These are phyloP conservation scores for Exophiala mesophila DNA, from an alignment of 2,329 filamentous ascomycete species.

Conservation along the genomic window DNA sequence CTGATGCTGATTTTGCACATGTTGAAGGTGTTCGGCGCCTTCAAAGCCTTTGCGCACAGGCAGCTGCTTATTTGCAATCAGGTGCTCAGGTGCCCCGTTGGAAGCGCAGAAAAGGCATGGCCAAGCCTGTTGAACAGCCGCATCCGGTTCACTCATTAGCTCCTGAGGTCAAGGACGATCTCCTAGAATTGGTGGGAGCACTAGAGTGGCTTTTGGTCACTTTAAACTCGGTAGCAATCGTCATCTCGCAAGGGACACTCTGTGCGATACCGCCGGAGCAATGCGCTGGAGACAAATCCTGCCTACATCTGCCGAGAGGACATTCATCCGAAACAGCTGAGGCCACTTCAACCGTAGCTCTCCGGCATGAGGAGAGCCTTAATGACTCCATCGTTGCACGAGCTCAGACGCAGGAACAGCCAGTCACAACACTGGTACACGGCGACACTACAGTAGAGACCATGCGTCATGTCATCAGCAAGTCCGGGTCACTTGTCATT, in stretches of 20 bases:
- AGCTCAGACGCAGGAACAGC: neutral
- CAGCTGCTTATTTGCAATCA: neutral
- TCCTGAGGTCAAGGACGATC: neutral
- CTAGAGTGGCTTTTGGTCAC: slow-evolving; percentile 2
- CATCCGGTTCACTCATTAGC: too few relatives aligned
- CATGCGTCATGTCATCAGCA: neutral
- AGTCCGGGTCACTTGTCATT: neutral
- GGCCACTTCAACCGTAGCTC: neutral
- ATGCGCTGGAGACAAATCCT: neutral
- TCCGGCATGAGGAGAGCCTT: neutral
- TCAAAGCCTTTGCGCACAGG: neutral
- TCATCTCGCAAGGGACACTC: neutral
- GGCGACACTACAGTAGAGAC: neutral
- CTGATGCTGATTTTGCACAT: slow-evolving; percentile 1
- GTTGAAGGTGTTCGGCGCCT: slow-evolving; percentile 3
- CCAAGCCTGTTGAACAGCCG: neutral
- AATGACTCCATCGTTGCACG: neutral
- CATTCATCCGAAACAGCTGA: neutral
- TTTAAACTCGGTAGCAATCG: neutral
- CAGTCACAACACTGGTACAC: slow-evolving; percentile 1
- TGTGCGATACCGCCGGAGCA: neutral
- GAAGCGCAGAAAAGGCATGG: neutral
- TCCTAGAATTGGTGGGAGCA: slow-evolving; percentile 1
- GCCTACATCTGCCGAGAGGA: slow-evolving; percentile 1
- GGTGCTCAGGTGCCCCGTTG: neutral